Percentiles rank a stretch among this genome's conserved stretches.
These are phyloP conservation scores for Magnusiomyces clavatus DNA, from an alignment of 1,139 yeast genomes.

Conservation along the genomic window DNA sequence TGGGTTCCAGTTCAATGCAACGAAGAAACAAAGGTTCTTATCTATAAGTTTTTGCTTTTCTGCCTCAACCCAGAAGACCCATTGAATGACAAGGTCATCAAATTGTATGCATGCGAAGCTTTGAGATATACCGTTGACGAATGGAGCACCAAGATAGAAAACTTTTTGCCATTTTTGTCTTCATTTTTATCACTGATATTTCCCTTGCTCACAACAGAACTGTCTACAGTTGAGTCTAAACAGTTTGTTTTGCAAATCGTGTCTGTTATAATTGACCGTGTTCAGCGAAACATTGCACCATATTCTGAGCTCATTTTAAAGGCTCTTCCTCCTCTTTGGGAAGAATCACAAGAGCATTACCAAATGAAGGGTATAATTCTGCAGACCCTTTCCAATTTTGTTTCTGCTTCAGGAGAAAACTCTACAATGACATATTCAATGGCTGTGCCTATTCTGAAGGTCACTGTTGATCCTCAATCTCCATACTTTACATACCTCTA, in stretches of 20 bases:
- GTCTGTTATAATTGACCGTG: conserved; percentile 53
- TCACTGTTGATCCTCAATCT: conserved; percentile 57
- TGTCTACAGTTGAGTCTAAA: conserved; percentile 65
- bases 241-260: conserved; percentile 60
- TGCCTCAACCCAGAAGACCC: conserved; percentile 40
- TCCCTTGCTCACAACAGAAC: conserved; percentile 40
- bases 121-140: conserved; percentile 66
- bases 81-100: conserved; percentile 65
- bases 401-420: conserved; percentile 53
- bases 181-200: conserved; percentile 43
- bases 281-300: conserved; percentile 31
- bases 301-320: conserved; percentile 43
- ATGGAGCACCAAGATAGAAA: conserved; percentile 70
- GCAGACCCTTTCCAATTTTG: conserved; percentile 59
- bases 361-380: conserved; percentile 61
- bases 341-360: conserved; percentile 50
- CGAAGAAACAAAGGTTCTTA: conserved; percentile 46
- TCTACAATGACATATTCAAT: conserved; percentile 55
- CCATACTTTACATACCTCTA: conserved; percentile 55
- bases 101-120: conserved; percentile 66
- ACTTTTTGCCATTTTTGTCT: conserved; percentile 58
- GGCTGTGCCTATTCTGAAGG: conserved; percentile 56
- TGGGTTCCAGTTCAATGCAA: conserved; percentile 71
- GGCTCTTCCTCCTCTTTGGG: conserved; percentile 73
- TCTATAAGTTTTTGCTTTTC: conserved; percentile 48